Percentiles rank a stretch among this genome's conserved stretches.
Conservation (phyloP, 2,329 filamentous ascomycete species). For the Nemania serpens region DNA sequence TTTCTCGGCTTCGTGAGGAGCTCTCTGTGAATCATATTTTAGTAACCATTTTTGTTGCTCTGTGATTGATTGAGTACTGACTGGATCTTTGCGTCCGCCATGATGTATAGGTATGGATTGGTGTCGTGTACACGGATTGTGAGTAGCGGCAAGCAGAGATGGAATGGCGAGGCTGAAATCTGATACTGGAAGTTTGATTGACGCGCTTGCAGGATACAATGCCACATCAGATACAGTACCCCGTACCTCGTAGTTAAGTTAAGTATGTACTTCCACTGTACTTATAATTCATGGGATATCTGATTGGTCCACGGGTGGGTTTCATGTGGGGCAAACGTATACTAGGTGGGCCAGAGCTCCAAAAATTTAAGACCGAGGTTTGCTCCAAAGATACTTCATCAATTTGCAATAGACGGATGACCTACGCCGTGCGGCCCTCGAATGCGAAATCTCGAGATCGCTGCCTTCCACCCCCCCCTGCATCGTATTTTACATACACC, state of each 20-base stretch:
- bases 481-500: background rate
- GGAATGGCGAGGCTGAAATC: slow-evolving; percentile 29
- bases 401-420: background rate
- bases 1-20: slow-evolving; percentile 85
- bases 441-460: background rate
- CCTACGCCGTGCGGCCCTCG: too few species aligned
- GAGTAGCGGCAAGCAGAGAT: slow-evolving; percentile 9
- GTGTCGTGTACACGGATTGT: slow-evolving; percentile 5
- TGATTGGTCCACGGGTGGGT: too few species aligned
- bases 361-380: slow-evolving; percentile 29
- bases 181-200: background rate
- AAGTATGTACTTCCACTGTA: too few species aligned
- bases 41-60: background rate
- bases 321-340: too few species aligned
- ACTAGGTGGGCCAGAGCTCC: slow-evolving; percentile 22
- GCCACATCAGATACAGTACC: background rate
- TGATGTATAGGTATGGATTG: slow-evolving; percentile 21
- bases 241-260: background rate
- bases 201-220: background rate
- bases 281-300: too few species aligned
- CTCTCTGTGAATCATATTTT: slow-evolving; percentile 61
- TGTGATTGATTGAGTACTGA: slow-evolving; percentile 46
- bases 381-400: slow-evolving; percentile 8
- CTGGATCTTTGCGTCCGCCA: slow-evolving; percentile 66
- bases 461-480: background rate